A percentile compares a stretch with the other conserved stretches of the same genome.
Conservation (phyloP, 768 basidiomycete species). For the Sporobolomyces roseus region DNA sequence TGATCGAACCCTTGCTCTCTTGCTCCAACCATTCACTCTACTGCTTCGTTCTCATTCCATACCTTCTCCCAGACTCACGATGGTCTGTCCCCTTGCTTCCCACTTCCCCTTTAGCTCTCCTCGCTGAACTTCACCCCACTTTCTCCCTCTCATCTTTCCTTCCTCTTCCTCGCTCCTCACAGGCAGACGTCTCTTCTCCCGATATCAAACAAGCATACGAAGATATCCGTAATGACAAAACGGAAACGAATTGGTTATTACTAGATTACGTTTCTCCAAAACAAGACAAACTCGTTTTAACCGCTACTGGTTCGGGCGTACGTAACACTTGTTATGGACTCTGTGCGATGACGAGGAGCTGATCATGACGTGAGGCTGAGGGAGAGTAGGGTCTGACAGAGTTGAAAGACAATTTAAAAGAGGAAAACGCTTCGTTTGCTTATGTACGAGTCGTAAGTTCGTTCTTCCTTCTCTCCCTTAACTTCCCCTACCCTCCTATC, state of each 20-base stretch:
- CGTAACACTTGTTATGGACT: not conserved
- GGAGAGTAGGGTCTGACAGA: conserved; percentile 59
- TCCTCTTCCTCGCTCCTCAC: not conserved
- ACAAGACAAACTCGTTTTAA: conserved; percentile 68
- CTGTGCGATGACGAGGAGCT: no score
- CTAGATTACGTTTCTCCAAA: conserved; percentile 69
- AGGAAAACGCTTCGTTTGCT: conserved; percentile 72
- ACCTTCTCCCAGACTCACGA: no score
- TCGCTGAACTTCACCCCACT: no score
- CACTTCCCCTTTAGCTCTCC: no score
- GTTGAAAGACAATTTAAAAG: conserved; percentile 66
- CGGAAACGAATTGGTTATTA: conserved; percentile 82
- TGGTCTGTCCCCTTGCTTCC: no score
- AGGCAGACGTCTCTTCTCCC: conserved; percentile 73
- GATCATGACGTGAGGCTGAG: no score
- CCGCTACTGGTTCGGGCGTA: conserved; percentile 70
- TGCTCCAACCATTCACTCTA: no score
- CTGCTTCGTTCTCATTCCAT: no score
- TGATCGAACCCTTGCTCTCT: no score
- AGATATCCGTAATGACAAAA: conserved; percentile 78
- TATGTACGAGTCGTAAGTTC: conserved; percentile 66
- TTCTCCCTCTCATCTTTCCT: not conserved
- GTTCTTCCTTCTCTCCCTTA: not conserved
- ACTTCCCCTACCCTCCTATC: not conserved
- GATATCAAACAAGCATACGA: conserved; percentile 78